Evolutionary conservation across 2,329 filamentous ascomycete species (phyloP).

Genomic region (Diaporthe citri): DNA sequence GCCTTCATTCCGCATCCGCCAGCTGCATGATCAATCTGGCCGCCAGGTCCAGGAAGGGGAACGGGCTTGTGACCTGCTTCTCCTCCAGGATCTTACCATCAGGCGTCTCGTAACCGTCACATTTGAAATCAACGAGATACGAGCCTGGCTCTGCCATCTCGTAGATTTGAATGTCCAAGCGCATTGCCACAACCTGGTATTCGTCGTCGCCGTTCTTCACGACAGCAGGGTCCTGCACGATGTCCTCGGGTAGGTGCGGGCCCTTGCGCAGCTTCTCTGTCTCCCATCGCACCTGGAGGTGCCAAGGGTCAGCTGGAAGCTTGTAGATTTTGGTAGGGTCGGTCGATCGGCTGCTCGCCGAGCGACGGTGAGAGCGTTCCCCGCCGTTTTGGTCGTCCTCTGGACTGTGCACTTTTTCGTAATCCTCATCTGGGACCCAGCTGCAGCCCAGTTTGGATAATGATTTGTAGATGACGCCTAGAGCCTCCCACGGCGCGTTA

Average conservation of each 20-base stretch:
- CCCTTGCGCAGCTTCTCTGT: constrained; percentile 72
- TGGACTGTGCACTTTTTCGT: constrained; percentile 59
- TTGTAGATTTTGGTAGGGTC: constrained; percentile 76
- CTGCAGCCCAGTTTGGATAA: constrained; percentile 88
- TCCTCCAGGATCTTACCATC: constrained; percentile 84
- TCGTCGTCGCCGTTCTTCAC: constrained; percentile 58
- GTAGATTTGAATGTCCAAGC: constrained; percentile 96
- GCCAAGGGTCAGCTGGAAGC: constrained; percentile 94
- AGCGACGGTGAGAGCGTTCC: constrained; percentile 48
- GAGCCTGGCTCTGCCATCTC: constrained; percentile 87
- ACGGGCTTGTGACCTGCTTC: constrained; percentile 95
- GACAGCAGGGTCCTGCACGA: constrained; percentile 43
- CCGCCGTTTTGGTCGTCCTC: constrained; percentile 58
- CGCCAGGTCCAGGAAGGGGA: constrained; percentile 95
- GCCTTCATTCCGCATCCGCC: constrained; percentile 77
- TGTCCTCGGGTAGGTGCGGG: constrained; percentile 49
- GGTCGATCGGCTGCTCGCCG: constrained; percentile 50
- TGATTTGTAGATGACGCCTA: constrained; percentile 95
- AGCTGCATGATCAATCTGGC: constrained; percentile 93
- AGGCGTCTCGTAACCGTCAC: constrained; percentile 89
- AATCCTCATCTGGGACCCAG: constrained; percentile 80
- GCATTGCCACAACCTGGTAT: constrained; percentile 85
- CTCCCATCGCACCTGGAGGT: constrained; percentile 89
- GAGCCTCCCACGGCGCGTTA: constrained; percentile 93
- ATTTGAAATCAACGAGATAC: constrained; percentile 98